phyloP scores from a whole-genome alignment of 192 early-diverging fungal genomes.

The Coemansia brasiliensis region DNA sequence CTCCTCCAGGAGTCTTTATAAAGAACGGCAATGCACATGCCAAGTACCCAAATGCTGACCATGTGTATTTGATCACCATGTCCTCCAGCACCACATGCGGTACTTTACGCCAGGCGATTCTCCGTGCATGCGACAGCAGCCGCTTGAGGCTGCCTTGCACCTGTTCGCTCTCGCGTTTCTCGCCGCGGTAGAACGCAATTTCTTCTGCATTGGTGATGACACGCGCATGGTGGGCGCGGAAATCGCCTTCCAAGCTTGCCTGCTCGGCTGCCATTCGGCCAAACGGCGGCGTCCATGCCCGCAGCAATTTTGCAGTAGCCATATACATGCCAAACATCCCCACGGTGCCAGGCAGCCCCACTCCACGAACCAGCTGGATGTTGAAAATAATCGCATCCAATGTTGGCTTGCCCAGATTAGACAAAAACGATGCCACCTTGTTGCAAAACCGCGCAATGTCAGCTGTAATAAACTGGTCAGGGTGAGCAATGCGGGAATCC shows the following conservation, averaged over 20 bases:
- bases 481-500: slow-evolving; percentile 85
- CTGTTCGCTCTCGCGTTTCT: slow-evolving; percentile 75
- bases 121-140: slow-evolving; percentile 80
- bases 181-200: slow-evolving; percentile 89
- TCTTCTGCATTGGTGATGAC: slow-evolving; percentile 97
- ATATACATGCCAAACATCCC: slow-evolving; percentile 79
- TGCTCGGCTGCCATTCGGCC: slow-evolving; percentile 92
- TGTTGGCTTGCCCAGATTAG: slow-evolving; percentile 92
- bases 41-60: slow-evolving; percentile 87
- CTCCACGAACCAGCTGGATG: slow-evolving; percentile 79
- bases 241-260: slow-evolving; percentile 88
- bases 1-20: slow-evolving; percentile 58
- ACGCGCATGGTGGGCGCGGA: slow-evolving; percentile 91
- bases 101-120: slow-evolving; percentile 79
- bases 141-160: slow-evolving; percentile 72
- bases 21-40: slow-evolving; percentile 89
- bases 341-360: slow-evolving; percentile 83
- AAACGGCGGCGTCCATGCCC: slow-evolving; percentile 90
- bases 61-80: slow-evolving; percentile 95
- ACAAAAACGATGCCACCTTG: slow-evolving; percentile 82
- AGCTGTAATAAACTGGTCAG: slow-evolving; percentile 86
- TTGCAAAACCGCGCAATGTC: slow-evolving; percentile 92
- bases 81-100: slow-evolving; percentile 94
- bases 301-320: slow-evolving; percentile 72
- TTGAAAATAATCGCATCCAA: slow-evolving; percentile 95